Evolutionary conservation across 208 protist genomes (phyloP), one percentile per base, ranked within the genome.

Genomic region (Trypanosoma theileri): DNA sequence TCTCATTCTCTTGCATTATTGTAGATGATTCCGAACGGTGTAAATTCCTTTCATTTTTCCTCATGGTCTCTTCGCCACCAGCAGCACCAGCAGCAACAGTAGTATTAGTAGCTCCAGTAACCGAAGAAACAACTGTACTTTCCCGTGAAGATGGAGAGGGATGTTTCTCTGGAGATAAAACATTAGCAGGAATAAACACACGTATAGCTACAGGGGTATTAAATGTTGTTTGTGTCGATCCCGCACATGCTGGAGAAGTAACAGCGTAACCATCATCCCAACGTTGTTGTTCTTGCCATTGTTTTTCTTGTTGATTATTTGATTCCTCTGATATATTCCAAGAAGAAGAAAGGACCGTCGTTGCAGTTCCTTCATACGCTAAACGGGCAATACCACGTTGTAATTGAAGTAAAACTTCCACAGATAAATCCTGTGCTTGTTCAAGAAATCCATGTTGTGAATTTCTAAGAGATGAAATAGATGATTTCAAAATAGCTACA

Each of bases 201-300:
- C 84, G 84, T 22, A 93, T 80, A 24, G 87, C 79, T 28, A 88
- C 73, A 13, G 80, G 68, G 10, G 78, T 84, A 71, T 93, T 93
- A 67, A 90, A 93, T 24, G 59, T 67, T 50, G 85, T 46, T 22
- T 60, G 58, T 45, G 42, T 53, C 19, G 31, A 48, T 26, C 35
- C 68, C 3, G 64, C 71, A 14, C 62, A 64, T 3, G 59, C 44
- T 12, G 71, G 71, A 12, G 41, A 51, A 1, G 50, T 45, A 17
- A 61, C 59, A 14, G 66, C 42, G 17, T 84, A 69, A 19, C 67
- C 75, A n/a, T 65, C 69, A 52, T 80, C 54, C 60, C 56, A 72
- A 13, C 42, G 56, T 35, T 50, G 28, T 35, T 48, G 10, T n/a
- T 48, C 1, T 48, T 48, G 17, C 31, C 7, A 17, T 31, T 41